Evolutionary conservation across 345 rosid genomes (phyloP).

Genomic region (Euclidium syriacum): DNA sequence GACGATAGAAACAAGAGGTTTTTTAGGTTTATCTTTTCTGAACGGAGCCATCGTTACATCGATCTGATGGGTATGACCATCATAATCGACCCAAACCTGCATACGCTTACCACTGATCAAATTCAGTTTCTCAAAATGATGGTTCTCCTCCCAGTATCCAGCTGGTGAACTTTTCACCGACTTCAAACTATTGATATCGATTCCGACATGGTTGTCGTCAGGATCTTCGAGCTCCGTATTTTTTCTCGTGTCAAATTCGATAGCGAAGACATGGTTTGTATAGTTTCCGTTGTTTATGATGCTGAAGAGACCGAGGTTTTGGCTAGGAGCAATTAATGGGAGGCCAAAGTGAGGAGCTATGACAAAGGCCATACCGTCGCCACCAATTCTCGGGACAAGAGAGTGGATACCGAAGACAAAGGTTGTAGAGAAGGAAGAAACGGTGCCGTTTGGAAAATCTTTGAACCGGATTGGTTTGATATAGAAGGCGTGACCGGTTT

Average conservation of each 20-base stretch:
- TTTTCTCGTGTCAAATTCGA: slow-evolving; percentile 42
- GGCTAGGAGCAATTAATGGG: slow-evolving; percentile 10
- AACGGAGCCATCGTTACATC: slow-evolving; percentile 51
- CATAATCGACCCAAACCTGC: slow-evolving; percentile 79
- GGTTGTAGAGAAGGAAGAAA: slow-evolving; percentile 48
- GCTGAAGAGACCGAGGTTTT: slow-evolving; percentile 42
- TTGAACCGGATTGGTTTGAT: slow-evolving; percentile 48
- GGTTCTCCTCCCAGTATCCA: slow-evolving; percentile 19
- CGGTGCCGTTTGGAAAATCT: slow-evolving; percentile 32
- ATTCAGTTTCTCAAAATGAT: slow-evolving; percentile 32
- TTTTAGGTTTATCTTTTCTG: slow-evolving; percentile 30
- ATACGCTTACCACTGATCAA: slow-evolving; percentile 40
- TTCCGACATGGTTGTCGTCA: slow-evolving; percentile 43
- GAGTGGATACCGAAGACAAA: slow-evolving; percentile 52
- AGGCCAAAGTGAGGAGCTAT: slow-evolving; percentile 33
- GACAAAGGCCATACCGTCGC: slow-evolving; percentile 45
- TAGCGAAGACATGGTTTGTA: slow-evolving; percentile 39
- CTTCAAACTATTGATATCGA: slow-evolving; percentile 33
- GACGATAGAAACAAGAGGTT: slow-evolving; percentile 42
- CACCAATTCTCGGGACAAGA: background rate
- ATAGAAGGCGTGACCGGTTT: slow-evolving; percentile 63
- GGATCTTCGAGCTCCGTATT: slow-evolving; percentile 21
- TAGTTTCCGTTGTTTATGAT: slow-evolving; percentile 16
- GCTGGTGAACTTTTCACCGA: slow-evolving; percentile 29
- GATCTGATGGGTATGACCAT: slow-evolving; percentile 33